Evolutionary conservation across 2,329 filamentous ascomycete species (phyloP).

Genomic region (Gyromitra esculenta): DNA sequence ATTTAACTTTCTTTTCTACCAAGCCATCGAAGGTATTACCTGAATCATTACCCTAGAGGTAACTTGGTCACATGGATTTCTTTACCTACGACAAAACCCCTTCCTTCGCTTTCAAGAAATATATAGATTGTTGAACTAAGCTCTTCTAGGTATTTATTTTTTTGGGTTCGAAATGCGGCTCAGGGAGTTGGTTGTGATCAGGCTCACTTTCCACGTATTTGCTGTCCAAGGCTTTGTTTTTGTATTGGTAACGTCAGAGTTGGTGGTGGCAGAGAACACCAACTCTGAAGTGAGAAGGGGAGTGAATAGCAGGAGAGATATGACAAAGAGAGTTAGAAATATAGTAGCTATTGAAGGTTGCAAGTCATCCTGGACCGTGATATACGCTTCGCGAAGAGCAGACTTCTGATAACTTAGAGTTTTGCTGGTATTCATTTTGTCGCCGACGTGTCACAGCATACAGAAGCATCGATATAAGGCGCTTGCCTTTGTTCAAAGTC

Average conservation of each 20-base stretch:
- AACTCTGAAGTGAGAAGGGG: background rate
- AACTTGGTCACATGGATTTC: background rate
- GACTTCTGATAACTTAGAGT: background rate
- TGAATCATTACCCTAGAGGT: background rate
- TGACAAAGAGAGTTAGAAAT: background rate
- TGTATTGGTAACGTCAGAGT: too few species aligned
- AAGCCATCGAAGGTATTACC: background rate
- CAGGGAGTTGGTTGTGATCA: too few species aligned
- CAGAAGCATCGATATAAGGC: background rate
- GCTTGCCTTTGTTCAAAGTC: background rate
- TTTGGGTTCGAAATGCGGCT: too few species aligned
- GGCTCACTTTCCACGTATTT: too few species aligned
- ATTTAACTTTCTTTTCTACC: background rate
- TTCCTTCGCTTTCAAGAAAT: too few species aligned
- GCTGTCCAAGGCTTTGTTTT: too few species aligned
- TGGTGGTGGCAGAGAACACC: too few species aligned
- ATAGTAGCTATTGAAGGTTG: background rate
- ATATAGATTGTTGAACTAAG: too few species aligned
- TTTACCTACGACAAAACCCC: too few species aligned
- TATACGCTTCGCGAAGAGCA: background rate
- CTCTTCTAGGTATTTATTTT: too few species aligned
- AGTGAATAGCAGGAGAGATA: background rate
- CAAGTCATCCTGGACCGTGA: background rate
- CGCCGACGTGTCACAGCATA: background rate
- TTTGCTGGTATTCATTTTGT: background rate